Conservation (phyloP, 306 rosid species). For the Prinsepia uniflora region DNA sequence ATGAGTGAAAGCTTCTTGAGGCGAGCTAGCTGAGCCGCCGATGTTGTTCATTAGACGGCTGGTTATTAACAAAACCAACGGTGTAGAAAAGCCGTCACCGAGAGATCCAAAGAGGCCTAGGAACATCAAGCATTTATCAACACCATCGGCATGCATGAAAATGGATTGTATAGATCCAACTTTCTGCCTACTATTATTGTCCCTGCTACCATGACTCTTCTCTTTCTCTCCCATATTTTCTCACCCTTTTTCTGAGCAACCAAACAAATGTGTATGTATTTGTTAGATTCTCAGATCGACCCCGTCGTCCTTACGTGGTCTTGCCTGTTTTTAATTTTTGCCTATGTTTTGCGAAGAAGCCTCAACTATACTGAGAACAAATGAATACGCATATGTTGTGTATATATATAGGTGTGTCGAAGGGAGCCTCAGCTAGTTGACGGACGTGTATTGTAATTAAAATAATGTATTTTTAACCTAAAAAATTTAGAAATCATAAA, state of each 20-base stretch:
- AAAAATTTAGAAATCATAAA: too few species aligned
- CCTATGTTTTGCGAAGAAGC: background rate
- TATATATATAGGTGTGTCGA: constrained; percentile 4
- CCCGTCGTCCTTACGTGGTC: background rate
- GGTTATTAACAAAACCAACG: constrained; percentile 41
- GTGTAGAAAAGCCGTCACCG: constrained; percentile 65
- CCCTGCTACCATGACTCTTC: background rate
- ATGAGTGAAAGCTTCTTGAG: constrained; percentile 13
- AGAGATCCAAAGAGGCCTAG: constrained; percentile 63
- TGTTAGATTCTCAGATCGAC: background rate
- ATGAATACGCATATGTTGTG: background rate
- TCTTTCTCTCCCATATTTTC: constrained; percentile 12
- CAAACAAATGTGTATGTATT: background rate
- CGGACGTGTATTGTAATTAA: background rate
- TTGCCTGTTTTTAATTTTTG: background rate
- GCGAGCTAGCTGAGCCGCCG: constrained; percentile 20
- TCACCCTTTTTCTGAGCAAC: constrained; percentile 16
- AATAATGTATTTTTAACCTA: too few species aligned
- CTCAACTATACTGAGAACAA: background rate
- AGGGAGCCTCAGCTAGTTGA: background rate
- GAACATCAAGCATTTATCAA: constrained; percentile 49
- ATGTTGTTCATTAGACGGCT: constrained; percentile 51
- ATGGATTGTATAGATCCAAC: constrained; percentile 49
- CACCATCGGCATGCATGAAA: constrained; percentile 73
- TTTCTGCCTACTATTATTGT: constrained; percentile 17